A percentile compares a stretch with the other conserved stretches of the same genome.
Conservation (phyloP, 2,329 filamentous ascomycete genomes). For the Tolypocladium album region DNA sequence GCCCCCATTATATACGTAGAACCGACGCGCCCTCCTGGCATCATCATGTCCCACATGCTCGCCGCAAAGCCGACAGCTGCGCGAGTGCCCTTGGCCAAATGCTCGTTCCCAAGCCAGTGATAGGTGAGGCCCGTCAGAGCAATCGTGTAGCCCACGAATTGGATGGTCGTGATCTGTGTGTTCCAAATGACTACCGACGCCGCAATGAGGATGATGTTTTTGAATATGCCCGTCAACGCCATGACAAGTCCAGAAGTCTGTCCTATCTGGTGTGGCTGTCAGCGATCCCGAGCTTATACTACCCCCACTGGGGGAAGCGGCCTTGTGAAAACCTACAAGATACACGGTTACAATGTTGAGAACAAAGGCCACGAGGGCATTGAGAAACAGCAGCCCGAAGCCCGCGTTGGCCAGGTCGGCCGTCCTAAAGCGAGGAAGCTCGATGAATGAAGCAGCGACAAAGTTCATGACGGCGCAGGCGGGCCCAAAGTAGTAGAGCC, state of each 20-base stretch:
- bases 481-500: conserved; percentile 82
- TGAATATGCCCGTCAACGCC: conserved; percentile 76
- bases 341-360: conserved; percentile 78
- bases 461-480: conserved; percentile 76
- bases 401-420: conserved; percentile 57
- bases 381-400: conserved; percentile 53
- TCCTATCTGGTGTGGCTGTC: conserved; percentile 52
- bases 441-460: conserved; percentile 56
- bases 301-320: neutral
- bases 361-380: conserved; percentile 67
- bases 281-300: conserved; percentile 4
- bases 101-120: conserved; percentile 33
- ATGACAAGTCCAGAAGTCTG: conserved; percentile 81
- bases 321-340: conserved; percentile 45
- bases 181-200: conserved; percentile 70
- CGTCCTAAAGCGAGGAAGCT: conserved; percentile 55
- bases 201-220: conserved; percentile 74
- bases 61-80: neutral
- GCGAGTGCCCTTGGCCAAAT: conserved; percentile 9
- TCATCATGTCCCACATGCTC: neutral
- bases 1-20: neutral
- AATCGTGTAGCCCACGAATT: conserved; percentile 68
- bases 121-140: conserved; percentile 43
- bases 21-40: neutral
- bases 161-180: conserved; percentile 58